A percentile compares a stretch with the other conserved stretches of the same genome.
Evolutionary conservation across 75 land plant species (phyloP).

Genomic region (Ceratopteris richardii): DNA sequence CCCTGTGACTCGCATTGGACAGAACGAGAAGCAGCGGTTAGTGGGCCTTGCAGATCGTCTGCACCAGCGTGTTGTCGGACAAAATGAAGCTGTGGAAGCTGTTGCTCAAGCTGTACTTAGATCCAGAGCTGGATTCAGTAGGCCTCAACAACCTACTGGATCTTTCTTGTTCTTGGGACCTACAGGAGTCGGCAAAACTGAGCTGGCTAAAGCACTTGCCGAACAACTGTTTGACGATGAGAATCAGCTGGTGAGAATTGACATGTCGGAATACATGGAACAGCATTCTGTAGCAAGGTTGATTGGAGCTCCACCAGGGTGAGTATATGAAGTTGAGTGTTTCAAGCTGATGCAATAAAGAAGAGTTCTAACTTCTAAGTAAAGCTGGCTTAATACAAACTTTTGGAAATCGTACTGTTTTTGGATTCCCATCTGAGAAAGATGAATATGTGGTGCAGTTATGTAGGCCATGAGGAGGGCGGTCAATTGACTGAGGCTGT

Average conservation of each 20-base stretch:
- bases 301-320: slow-evolving; percentile 98
- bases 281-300: slow-evolving; percentile 65
- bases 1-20: slow-evolving; percentile 36
- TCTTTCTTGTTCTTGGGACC: slow-evolving; percentile 96
- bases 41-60: slow-evolving; percentile 27
- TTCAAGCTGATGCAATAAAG: slow-evolving; percentile 17
- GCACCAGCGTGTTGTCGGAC: slow-evolving; percentile 34
- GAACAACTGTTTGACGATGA: slow-evolving; percentile 95
- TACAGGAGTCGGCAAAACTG: slow-evolving; percentile 98
- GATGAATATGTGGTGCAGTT: slow-evolving; percentile 7
- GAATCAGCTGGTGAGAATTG: slow-evolving; percentile 75
- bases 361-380: too few species aligned
- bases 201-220: slow-evolving; percentile 94
- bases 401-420: too few species aligned
- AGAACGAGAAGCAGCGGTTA: slow-evolving; percentile 29
- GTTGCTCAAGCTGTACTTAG: slow-evolving; percentile 92
- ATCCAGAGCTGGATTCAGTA: slow-evolving; percentile 83
- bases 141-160: slow-evolving; percentile 88
- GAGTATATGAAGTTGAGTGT: slow-evolving; percentile 14
- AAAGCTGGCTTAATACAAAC: too few species aligned
- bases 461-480: slow-evolving; percentile 95
- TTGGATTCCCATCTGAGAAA: too few species aligned
- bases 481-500: slow-evolving; percentile 95
- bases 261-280: slow-evolving; percentile 88
- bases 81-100: slow-evolving; percentile 72